A percentile compares a stretch with the other conserved stretches of the same genome.
Evolutionary conservation across 2,329 filamentous ascomycete species (phyloP).

Genomic region (Fusarium heterosporum): DNA sequence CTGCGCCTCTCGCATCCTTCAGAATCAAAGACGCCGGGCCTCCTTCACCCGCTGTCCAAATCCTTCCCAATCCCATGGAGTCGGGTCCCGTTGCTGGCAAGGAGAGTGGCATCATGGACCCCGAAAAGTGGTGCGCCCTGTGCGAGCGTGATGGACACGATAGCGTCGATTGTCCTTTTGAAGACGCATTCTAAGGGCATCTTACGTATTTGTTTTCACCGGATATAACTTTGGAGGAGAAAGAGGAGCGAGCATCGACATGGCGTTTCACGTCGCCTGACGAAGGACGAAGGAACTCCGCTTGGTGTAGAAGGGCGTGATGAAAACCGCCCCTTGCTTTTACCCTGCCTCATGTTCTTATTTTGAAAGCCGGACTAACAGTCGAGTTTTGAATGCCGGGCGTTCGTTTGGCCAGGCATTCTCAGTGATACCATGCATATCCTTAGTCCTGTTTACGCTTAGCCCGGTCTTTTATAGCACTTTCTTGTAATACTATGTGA

Average conservation of each 20-base stretch:
- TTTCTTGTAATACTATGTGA: conserved; percentile 40
- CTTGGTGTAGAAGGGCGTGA: conserved; percentile 45
- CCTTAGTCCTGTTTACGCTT: conserved; percentile 42
- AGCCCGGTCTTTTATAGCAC: conserved; percentile 24
- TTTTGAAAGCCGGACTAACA: conserved; percentile 33
- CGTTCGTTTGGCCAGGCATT: conserved; percentile 48
- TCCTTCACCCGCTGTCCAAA: conserved; percentile 57
- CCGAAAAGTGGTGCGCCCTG: conserved; percentile 94
- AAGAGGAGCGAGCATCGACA: conserved; percentile 34
- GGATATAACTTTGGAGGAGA: conserved; percentile 20
- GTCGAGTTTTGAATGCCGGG: conserved; percentile 37
- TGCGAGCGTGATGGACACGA: conserved; percentile 97
- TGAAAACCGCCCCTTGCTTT: conserved; percentile 44
- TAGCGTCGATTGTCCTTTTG: conserved; percentile 93
- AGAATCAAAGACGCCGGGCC: conserved; percentile 58
- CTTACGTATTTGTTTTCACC: conserved; percentile 19
- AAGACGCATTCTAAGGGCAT: conserved; percentile 75
- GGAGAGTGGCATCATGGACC: conserved; percentile 80
- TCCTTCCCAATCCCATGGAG: conserved; percentile 72
- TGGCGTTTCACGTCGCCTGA: conserved; percentile 25
- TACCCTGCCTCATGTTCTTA: conserved; percentile 29
- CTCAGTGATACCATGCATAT: conserved; percentile 53
- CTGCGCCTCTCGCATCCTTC: conserved; percentile 67
- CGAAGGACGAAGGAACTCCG: conserved; percentile 31
- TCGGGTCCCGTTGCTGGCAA: conserved; percentile 80